These are phyloP conservation scores for Penicillium parvum DNA, from an alignment of 495 filamentous ascomycete species.

Conservation along the genomic window DNA sequence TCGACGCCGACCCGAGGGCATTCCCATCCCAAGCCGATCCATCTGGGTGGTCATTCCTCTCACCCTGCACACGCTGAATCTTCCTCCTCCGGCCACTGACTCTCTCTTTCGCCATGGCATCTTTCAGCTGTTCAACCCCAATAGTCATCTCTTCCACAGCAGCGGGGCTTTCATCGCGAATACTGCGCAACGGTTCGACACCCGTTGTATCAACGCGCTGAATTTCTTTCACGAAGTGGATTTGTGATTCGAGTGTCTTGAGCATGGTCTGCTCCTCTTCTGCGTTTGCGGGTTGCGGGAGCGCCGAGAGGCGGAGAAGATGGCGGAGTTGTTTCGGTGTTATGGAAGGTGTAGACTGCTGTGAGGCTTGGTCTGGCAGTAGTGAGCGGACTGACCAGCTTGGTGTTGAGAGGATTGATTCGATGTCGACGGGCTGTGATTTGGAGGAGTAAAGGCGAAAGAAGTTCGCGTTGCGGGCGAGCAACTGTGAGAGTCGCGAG, in stretches of 20 bases:
- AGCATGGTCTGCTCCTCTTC: slow-evolving; percentile 63
- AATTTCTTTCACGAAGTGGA: slow-evolving; percentile 83
- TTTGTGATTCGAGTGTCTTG: slow-evolving; percentile 69
- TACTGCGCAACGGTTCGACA: slow-evolving; percentile 66
- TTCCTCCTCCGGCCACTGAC: slow-evolving; percentile 47
- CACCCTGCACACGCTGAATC: slow-evolving; percentile 35
- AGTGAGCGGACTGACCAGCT: slow-evolving; percentile 84
- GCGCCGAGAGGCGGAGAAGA: slow-evolving; percentile 84
- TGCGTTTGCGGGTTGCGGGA: slow-evolving; percentile 61
- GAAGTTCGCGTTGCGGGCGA: slow-evolving; percentile 6
- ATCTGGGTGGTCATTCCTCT: slow-evolving; percentile 33
- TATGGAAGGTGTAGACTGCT: slow-evolving; percentile 32
- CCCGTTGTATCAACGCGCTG: slow-evolving; percentile 71
- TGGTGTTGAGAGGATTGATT: slow-evolving; percentile 61
- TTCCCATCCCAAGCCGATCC: slow-evolving; percentile 57
- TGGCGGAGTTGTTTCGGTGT: slow-evolving; percentile 64
- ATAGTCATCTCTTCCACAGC: slow-evolving; percentile 52
- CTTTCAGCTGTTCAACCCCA: slow-evolving; percentile 45
- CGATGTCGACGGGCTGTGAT: slow-evolving; percentile 32
- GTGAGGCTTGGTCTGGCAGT: slow-evolving; percentile 47
- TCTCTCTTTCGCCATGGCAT: slow-evolving; percentile 50
- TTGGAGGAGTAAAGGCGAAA: slow-evolving; percentile 30
- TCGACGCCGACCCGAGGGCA: slow-evolving; percentile 59
- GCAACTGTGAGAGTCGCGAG: slow-evolving; percentile 15
- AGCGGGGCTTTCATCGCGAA: slow-evolving; percentile 72